phyloP scores from a whole-genome alignment of 306 rosid genomes.

The Begonia masoniana region DNA sequence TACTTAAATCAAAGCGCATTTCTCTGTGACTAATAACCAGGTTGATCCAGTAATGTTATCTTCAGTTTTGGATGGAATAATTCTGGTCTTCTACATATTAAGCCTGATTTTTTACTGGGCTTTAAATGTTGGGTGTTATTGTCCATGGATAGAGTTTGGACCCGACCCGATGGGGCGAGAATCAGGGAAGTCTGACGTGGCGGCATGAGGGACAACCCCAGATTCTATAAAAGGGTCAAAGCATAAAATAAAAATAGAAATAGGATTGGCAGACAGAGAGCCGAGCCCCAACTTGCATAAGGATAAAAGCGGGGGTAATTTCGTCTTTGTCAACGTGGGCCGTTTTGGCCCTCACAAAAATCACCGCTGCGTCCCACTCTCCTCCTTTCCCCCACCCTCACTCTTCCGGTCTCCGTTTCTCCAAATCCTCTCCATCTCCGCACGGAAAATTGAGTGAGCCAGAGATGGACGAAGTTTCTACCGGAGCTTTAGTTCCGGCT shows the following conservation, averaged over 20 bases:
- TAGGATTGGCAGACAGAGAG: no score
- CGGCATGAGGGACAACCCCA: not conserved
- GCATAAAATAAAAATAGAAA: not conserved
- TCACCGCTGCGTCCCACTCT: slow-evolving; percentile 6
- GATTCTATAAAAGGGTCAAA: not conserved
- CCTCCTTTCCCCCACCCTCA: not conserved
- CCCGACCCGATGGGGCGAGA: no score
- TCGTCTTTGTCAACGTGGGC: slow-evolving; percentile 7
- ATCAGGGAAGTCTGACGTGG: slow-evolving; percentile 1
- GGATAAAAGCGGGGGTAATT: no score
- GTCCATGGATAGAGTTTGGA: no score
- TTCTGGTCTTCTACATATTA: no score
- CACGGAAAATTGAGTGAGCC: slow-evolving; percentile 1
- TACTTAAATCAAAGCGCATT: no score
- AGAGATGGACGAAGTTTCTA: slow-evolving; percentile 24
- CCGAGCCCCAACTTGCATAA: not conserved
- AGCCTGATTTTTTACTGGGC: no score
- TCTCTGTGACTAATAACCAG: no score
- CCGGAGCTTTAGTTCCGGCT: slow-evolving; percentile 33
- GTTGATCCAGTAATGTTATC: no score
- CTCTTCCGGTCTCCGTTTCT: not conserved
- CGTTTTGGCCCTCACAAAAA: slow-evolving; percentile 13
- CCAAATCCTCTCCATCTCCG: not conserved
- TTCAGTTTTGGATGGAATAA: no score
- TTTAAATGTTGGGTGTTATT: no score